Evolutionary conservation across 768 basidiomycete genomes (phyloP), one percentile per base, ranked within the genome.

Genomic region (Multifurca ochricompacta): DNA sequence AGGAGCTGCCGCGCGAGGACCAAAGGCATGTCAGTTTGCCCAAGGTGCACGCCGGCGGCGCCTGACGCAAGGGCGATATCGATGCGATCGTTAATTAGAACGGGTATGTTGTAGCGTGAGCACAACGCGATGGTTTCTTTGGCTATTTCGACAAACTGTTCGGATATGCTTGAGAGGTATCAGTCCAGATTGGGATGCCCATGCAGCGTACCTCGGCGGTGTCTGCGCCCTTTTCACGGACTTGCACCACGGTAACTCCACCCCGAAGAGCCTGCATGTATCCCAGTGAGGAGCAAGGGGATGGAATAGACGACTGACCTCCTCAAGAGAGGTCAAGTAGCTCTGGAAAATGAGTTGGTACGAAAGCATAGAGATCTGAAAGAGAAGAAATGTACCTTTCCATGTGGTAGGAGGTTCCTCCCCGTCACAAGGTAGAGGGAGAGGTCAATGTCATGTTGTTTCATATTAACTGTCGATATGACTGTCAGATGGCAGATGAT

Each of bases 381-480:
- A 40, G 18, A 44, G 6, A 19, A 18, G 16, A 21, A 1, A 66
- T 66, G 48, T 61, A 87, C 90, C 77, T 86, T 90, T 65, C 81
- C 83, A 19, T 75, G 71, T 9, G 91, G 90, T 4, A 95, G 74
- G 1, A 91, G 70, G 19, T 82, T 76, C 50, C 92, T 74, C 14
- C 87, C 88, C 0, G 92, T 94, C 6, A 96, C 93, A 37, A 95
- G 78, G 67, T 95, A 97, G 9, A 96, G 68, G 0, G 86, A 81
- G 62, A 83, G 83, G 62, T 89, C 81, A 36, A 82, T 47, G 0
- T 30, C 34, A n/a, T n/a, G n/a, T n/a, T 42, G 50, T 45, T 48
- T 50, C n/a, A 44, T 18, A 28, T 27, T 28, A 9, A 19, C 52
- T 46, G 37, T n/a, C 37, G 10, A 39, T 31, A 6, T 27, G 47